Evolutionary conservation across 1,139 yeast genomes (phyloP), one percentile per base, ranked within the genome.

Genomic region (Kodamaea sp.): DNA sequence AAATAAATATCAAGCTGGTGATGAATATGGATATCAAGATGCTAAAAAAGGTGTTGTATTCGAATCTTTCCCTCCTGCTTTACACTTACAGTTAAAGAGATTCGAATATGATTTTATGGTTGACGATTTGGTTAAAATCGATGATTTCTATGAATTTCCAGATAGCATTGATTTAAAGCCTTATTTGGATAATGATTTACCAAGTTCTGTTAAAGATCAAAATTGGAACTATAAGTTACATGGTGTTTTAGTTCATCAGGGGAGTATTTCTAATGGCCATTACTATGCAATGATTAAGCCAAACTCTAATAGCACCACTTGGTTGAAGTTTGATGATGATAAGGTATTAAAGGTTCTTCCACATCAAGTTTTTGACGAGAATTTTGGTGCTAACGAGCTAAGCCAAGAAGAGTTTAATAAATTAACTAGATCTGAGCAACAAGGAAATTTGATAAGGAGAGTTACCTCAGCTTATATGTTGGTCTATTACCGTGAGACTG

Each of bases 391-490:
- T 11, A 79, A 81, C 40, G 78, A 75, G 43, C 52, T 79, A 27
- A 53, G 76, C 1, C 73, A 70, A 31, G 71, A 65, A 15, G 73
- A 73, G 39, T 59, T 79, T 28, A 65, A 74, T 35, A 65, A 63
- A 42, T 61, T 82, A 63, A 62, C 82, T 0, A 73, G 83, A 50
- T 62, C 64, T 15, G 85, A 82, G 48, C 84, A 79, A 43, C 81
- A 78, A 48, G 83, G 75, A 38, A 81, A 81, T 49, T 66, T 79
- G 39, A 62, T 81, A 12, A 77, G 88, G 50, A 78, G 96, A 39
- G 92, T 87, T 34, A 89, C 97, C 0, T 87, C 95, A 36, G 98
- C 98, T 3, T 92, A 92, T 58, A 92, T 92, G 99, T 76, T 92
- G 65, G 98, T 92, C 3, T 92, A 92, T 58, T 78, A 90, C 47